phyloP scores from a whole-genome alignment of 2,329 filamentous ascomycete species.

The Alternaria alternata region DNA sequence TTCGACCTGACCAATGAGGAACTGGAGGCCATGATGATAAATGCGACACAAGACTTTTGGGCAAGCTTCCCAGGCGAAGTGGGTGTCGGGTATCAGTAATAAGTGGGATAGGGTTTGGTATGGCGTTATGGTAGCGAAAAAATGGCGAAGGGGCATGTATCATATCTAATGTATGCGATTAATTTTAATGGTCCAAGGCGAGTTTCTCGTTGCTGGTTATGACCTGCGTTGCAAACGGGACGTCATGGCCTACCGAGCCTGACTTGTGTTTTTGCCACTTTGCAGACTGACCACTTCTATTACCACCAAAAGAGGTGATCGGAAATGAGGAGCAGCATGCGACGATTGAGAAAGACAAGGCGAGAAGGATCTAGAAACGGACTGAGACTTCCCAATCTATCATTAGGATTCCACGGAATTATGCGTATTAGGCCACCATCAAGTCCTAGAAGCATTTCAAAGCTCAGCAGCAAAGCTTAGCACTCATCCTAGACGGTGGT shows the following conservation, averaged over 20 bases:
- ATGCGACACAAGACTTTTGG: constrained; percentile 52
- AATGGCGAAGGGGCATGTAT: not conserved
- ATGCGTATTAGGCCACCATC: not conserved
- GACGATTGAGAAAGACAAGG: not conserved
- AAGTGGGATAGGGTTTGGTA: not conserved
- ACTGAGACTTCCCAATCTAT: not conserved
- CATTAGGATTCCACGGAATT: not conserved
- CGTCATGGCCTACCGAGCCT: not conserved
- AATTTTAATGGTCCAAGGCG: not conserved
- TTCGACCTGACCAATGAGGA: constrained; percentile 48
- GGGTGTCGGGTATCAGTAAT: constrained; percentile 37
- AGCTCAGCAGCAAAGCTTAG: not conserved
- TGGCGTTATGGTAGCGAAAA: not conserved
- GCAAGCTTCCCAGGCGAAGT: constrained; percentile 51
- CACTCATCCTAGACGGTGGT: not conserved
- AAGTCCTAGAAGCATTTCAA: not conserved
- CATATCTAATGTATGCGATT: not conserved
- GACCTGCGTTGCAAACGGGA: not conserved
- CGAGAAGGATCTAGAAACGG: not conserved
- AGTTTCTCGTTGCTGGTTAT: not conserved
- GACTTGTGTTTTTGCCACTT: not conserved
- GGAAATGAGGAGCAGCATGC: not conserved
- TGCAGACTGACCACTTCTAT: not conserved
- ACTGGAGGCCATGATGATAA: constrained; percentile 50
- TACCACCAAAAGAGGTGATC: not conserved